A percentile compares a stretch with the other conserved stretches of the same genome.
phyloP scores from a whole-genome alignment of 495 filamentous ascomycete genomes.

The Aspergillus saccharolyticus region DNA sequence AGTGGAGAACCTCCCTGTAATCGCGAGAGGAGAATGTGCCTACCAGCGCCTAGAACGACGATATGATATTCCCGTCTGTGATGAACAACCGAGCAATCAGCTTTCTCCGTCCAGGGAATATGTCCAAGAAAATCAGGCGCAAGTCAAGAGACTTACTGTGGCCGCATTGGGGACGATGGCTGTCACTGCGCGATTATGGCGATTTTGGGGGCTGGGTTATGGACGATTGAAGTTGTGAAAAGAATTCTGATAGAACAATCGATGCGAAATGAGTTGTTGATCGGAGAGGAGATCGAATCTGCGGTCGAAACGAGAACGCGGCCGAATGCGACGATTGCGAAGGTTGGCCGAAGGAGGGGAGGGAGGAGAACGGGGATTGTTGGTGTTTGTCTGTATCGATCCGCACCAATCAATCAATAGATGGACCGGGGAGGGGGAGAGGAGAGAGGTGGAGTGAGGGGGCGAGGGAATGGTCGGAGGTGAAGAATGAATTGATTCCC shows the following conservation, averaged over 20 bases:
- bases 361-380: background rate
- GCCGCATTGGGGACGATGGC: slow-evolving; percentile 41
- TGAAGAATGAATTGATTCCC: background rate
- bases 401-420: slow-evolving; percentile 10
- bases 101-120: slow-evolving; percentile 8
- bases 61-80: slow-evolving; percentile 81
- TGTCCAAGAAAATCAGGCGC: background rate
- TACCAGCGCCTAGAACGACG: slow-evolving; percentile 84
- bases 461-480: slow-evolving; percentile 7
- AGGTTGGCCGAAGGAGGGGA: background rate
- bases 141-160: slow-evolving; percentile 40
- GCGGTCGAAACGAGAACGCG: background rate
- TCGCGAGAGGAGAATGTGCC: slow-evolving; percentile 23
- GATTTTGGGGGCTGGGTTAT: slow-evolving; percentile 2
- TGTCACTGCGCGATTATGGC: slow-evolving; percentile 8
- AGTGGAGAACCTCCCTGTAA: slow-evolving; percentile 10
- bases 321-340: background rate
- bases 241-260: background rate
- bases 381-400: slow-evolving; percentile 7
- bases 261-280: slow-evolving; percentile 1
- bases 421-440: slow-evolving; percentile 14
- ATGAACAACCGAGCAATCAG: slow-evolving; percentile 20
- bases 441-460: slow-evolving; percentile 13
- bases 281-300: background rate
- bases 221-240: slow-evolving; percentile 5